These are phyloP conservation scores for Amauroascus verrucosus DNA, from an alignment of 2,329 filamentous ascomycete genomes.

Conservation along the genomic window DNA sequence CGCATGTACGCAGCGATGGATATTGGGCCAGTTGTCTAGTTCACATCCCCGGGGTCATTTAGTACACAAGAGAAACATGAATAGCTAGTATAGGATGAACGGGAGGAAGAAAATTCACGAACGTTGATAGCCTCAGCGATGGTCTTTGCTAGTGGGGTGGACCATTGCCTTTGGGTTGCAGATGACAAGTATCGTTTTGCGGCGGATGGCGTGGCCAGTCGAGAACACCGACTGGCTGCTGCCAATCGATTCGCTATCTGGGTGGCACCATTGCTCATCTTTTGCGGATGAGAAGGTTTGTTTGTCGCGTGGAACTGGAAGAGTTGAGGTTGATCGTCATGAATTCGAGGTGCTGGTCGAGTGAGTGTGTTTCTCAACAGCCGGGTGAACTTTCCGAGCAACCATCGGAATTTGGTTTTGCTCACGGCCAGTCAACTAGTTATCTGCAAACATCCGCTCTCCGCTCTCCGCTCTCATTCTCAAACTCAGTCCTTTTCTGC, in stretches of 20 bases:
- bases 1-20: conserved; percentile 95
- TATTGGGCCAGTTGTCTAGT: conserved; percentile 72
- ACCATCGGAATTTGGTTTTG: neutral
- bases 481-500: neutral
- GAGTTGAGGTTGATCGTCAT: neutral
- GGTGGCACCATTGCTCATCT: conserved; percentile 19
- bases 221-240: conserved; percentile 14
- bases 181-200: conserved; percentile 27
- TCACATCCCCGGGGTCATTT: neutral
- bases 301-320: conserved; percentile 4
- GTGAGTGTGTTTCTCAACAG: neutral
- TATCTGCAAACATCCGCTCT: too few species aligned
- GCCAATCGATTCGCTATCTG: conserved; percentile 16
- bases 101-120: conserved; percentile 20
- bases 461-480: too few species aligned
- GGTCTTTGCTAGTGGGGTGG: conserved; percentile 80
- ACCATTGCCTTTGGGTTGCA: conserved; percentile 56
- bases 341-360: neutral
- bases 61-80: conserved; percentile 2
- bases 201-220: conserved; percentile 15
- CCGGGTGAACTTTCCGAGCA: neutral
- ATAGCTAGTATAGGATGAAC: neutral
- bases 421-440: neutral
- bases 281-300: conserved; percentile 11
- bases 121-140: conserved; percentile 80